phyloP scores from a whole-genome alignment of 495 filamentous ascomycete species.

The Letharia lupina region DNA sequence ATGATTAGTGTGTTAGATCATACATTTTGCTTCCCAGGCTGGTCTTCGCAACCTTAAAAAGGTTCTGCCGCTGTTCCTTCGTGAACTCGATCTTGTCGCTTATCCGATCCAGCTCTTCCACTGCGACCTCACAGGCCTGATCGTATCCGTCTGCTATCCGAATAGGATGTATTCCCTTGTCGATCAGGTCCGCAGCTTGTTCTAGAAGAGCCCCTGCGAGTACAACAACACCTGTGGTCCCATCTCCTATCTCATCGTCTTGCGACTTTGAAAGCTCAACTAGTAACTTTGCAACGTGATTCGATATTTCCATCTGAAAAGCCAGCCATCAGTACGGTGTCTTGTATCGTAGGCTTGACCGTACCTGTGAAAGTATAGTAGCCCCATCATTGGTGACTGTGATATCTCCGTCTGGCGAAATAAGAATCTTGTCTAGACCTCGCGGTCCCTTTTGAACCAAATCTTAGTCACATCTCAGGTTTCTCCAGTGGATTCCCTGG shows the following conservation, averaged over 20 bases:
- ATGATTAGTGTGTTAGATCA: neutral
- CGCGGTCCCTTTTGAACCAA: constrained; percentile 64
- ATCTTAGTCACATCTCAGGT: neutral
- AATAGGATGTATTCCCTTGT: constrained; percentile 99
- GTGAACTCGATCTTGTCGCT: constrained; percentile 84
- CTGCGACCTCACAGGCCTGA: constrained; percentile 90
- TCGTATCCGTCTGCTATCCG: constrained; percentile 97
- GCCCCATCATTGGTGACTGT: constrained; percentile 99
- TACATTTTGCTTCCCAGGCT: constrained; percentile 96
- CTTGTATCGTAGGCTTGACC: constrained; percentile 15
- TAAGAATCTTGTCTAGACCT: constrained; percentile 97
- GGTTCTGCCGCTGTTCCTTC: constrained; percentile 65
- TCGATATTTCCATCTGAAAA: constrained; percentile 90
- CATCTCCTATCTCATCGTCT: constrained; percentile 98
- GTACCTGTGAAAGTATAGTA: constrained; percentile 82
- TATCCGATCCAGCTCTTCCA: constrained; percentile 84
- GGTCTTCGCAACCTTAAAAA: constrained; percentile 89
- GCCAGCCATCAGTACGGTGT: constrained; percentile 22
- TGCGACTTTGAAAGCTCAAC: constrained; percentile 99
- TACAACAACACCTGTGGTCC: constrained; percentile 96
- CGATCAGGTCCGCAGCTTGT: constrained; percentile 95
- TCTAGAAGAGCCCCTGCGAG: constrained; percentile 91
- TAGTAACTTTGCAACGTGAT: constrained; percentile 93
- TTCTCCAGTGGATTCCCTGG: neutral
- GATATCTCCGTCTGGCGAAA: constrained; percentile 97